Base-by-base conservation (phyloP, 352 stramenopile genomes). In the Phytophthora fragariae region DNA sequence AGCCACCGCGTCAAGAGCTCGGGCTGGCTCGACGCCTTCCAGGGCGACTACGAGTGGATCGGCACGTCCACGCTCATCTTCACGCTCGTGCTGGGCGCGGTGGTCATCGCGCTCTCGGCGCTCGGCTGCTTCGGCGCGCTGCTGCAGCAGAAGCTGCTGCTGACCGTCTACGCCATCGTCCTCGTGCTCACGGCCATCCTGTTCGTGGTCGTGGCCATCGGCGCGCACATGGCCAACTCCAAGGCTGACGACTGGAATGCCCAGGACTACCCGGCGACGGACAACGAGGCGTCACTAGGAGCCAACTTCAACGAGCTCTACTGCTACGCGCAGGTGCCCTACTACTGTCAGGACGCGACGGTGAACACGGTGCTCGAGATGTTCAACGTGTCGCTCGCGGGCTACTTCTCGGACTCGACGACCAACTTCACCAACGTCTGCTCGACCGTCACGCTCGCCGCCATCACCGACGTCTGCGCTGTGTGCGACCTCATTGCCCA, bases 281-380 rank as follows among this genome's bases (percentile, higher is more conserved):
- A 70, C 50, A 65, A 69, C 12, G 83, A 92, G 54, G 79, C 85
- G 35, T 77, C 83, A 5, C 60, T 96, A 5, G 88, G 83, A 47
- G 47, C 68, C 50, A 92, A 92, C 63, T 96, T 96, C 68, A 92
- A 95, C 67, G 54, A 84, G 54, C 84, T 94, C 58, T 95, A 95
- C 73, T 96, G 89, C 79, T 84, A 89, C 62, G 83, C 85, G 7
- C 85, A 93, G 75, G 81, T 96, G 54, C 78, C 86, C 41, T 92
- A 94, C 68, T 96, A 95, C 74, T 96, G 89, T 74, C 50, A 80
- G 15, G 73, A 84, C 21, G 76, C 83, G 3, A 68, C 70, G 3
- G 68, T 88, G 5, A 81, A 82, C 39, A 70, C 79, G 21, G 79
- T 90, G 71, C 76, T 91, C 15, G 61, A 65, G 37, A 82, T 87